Conservation (phyloP, 2,329 filamentous ascomycete species). For the Herpotrichia juniperi region DNA sequence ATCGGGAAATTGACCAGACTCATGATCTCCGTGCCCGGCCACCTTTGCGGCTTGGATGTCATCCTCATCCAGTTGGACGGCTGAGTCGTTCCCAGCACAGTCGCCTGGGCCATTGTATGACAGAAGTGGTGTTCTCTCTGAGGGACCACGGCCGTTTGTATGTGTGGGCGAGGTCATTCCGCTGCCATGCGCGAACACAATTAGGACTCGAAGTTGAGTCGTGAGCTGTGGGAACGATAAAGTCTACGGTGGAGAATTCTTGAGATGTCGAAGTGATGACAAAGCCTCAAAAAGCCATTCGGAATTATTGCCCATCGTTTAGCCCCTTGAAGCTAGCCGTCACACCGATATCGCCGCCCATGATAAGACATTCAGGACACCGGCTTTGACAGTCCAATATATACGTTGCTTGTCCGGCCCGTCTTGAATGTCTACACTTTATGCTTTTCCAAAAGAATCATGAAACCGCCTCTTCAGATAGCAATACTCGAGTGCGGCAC, state of each 20-base stretch:
- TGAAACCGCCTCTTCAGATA: conserved; percentile 66
- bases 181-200: neutral
- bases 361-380: conserved; percentile 3
- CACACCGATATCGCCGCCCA: conserved; percentile 4
- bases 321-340: neutral
- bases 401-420: neutral
- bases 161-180: conserved; percentile 19
- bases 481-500: conserved; percentile 89
- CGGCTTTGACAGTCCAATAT: neutral
- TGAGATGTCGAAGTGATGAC: neutral
- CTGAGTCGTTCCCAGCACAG: conserved; percentile 21
- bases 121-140: conserved; percentile 43
- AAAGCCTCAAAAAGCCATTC: neutral
- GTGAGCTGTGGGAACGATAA: neutral
- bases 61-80: conserved; percentile 29
- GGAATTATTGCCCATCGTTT: neutral
- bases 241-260: neutral
- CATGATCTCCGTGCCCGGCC: conserved; percentile 28
- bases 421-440: neutral
- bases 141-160: conserved; percentile 14
- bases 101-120: conserved; percentile 11
- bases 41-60: conserved; percentile 26
- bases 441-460: conserved; percentile 14
- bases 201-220: neutral
- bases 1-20: conserved; percentile 27